Percentiles rank a stretch among this genome's conserved stretches.
Evolutionary conservation across 495 filamentous ascomycete species (phyloP).

Genomic region (Talaromyces stipitatus): DNA sequence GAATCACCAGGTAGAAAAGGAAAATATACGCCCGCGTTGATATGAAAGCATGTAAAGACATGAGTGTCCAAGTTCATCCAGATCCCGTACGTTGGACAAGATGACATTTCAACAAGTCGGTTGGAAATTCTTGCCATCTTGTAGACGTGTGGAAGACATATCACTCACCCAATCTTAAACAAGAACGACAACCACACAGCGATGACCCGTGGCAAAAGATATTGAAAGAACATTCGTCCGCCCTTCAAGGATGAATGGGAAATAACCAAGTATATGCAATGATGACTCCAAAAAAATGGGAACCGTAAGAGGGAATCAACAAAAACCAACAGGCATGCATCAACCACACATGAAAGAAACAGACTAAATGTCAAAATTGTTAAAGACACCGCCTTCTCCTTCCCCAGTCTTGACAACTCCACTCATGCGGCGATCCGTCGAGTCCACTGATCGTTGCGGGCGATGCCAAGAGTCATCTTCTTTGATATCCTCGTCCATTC

Average conservation of each 20-base stretch:
- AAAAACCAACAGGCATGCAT: constrained; percentile 31
- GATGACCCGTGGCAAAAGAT: not conserved
- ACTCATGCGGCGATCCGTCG: constrained; percentile 59
- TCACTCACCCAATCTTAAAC: not conserved
- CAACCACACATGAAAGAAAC: constrained; percentile 14
- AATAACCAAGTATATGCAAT: constrained; percentile 7
- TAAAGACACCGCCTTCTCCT: constrained; percentile 63
- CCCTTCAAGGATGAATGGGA: constrained; percentile 6
- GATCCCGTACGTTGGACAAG: not conserved
- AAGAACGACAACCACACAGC: not conserved
- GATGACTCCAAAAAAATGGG: not conserved
- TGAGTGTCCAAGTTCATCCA: too few relatives aligned
- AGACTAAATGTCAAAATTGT: constrained; percentile 63
- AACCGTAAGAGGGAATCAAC: constrained; percentile 5
- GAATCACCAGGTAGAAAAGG: not conserved
- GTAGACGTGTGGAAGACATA: not conserved
- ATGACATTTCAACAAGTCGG: not conserved
- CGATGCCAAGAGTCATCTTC: constrained; percentile 40
- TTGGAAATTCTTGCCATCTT: not conserved
- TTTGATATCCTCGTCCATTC: constrained; percentile 67
- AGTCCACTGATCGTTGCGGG: constrained; percentile 26
- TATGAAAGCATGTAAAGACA: too few relatives aligned
- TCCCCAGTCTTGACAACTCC: constrained; percentile 60
- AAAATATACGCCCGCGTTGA: not conserved
- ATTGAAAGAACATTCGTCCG: not conserved